Conservation (phyloP, 176 grass and related monocot genomes). For the Paspalum vaginatum region DNA sequence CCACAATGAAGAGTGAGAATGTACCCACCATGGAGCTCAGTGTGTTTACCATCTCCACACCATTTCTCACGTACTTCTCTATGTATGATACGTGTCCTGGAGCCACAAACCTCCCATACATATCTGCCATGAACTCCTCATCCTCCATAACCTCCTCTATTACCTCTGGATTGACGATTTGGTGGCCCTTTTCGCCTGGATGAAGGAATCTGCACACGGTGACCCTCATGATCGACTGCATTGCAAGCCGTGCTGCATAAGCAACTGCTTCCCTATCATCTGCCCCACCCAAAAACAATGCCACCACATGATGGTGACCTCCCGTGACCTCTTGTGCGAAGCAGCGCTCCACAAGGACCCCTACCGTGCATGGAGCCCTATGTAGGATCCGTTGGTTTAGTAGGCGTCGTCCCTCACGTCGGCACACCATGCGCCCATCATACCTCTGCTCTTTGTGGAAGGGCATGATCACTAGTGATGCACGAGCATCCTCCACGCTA, state of each 20-base stretch:
- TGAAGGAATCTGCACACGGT: constrained; percentile 50
- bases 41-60: constrained; percentile 50
- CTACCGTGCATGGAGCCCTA: constrained; percentile 62
- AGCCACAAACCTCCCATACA: constrained; percentile 42
- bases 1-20: constrained; percentile 69
- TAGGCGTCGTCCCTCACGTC: constrained; percentile 37
- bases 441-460: constrained; percentile 78
- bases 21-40: constrained; percentile 53
- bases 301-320: constrained; percentile 41
- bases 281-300: constrained; percentile 62
- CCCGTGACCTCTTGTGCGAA: not conserved
- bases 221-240: constrained; percentile 40
- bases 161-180: not conserved
- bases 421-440: constrained; percentile 66
- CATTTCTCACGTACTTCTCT: constrained; percentile 58
- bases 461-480: constrained; percentile 57
- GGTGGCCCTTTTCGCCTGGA: not conserved
- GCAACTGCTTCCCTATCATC: constrained; percentile 75
- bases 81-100: constrained; percentile 48
- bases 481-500: constrained; percentile 58
- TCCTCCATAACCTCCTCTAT: constrained; percentile 44
- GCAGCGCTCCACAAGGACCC: constrained; percentile 67
- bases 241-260: constrained; percentile 47
- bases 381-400: constrained; percentile 58
- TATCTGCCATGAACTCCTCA: constrained; percentile 58